phyloP scores from a whole-genome alignment of 768 basidiomycete species.

The Roridomyces roridus region DNA sequence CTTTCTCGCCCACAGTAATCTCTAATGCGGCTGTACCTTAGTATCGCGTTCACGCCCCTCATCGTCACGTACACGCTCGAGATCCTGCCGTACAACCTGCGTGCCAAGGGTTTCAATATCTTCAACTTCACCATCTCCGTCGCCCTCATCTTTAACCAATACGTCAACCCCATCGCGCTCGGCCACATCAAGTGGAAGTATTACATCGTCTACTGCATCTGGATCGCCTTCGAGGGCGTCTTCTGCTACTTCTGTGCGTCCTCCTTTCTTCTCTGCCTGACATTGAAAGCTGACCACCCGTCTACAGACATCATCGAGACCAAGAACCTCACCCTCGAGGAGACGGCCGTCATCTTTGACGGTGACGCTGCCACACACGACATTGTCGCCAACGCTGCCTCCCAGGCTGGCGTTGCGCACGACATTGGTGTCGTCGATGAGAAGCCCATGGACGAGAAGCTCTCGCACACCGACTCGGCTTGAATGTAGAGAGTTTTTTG shows the following conservation, averaged over 20 bases:
- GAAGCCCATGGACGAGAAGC: conserved; percentile 40
- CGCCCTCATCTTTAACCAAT: conserved; percentile 89
- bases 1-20: neutral
- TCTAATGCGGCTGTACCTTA: conserved; percentile 25
- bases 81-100: conserved; percentile 82
- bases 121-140: conserved; percentile 82
- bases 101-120: conserved; percentile 85
- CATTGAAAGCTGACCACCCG: neutral
- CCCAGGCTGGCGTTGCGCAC: conserved; percentile 31
- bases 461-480: conserved; percentile 19
- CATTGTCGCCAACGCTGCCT: conserved; percentile 37
- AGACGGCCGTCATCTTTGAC: conserved; percentile 84
- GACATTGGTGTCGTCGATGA: conserved; percentile 20
- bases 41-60: conserved; percentile 84
- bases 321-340: conserved; percentile 75
- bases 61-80: conserved; percentile 89
- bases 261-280: neutral
- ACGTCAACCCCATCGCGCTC: conserved; percentile 84
- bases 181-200: conserved; percentile 74
- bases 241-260: conserved; percentile 63
- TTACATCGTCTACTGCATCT: conserved; percentile 77
- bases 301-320: conserved; percentile 66
- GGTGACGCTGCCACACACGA: conserved; percentile 57
- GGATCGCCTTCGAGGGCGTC: conserved; percentile 69
- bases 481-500: too few species aligned